Base-by-base conservation (phyloP, 805 yeast genomes). In the Ogataea pignaliae region DNA sequence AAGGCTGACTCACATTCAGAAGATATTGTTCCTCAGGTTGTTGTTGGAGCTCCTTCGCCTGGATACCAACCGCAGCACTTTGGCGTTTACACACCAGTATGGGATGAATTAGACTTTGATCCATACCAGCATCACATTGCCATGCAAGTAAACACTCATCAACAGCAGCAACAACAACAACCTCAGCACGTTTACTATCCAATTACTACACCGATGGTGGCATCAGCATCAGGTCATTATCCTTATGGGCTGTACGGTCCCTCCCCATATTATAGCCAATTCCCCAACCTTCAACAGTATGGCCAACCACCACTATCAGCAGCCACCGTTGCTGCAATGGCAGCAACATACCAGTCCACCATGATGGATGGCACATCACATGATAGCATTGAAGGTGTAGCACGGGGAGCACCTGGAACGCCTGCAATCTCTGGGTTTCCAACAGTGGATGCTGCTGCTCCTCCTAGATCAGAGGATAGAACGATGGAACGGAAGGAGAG, bases 241-340 rank as follows among this genome's bases (percentile, higher is more conserved):
- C 53, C 55, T 3, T 53, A 51, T 37, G 55, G 57, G 9, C 29
- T 53, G 17, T 47, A 50, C 31, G 51, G 54, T 10, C 51, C 53
- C 3, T 52, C 56, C n/a, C 54, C 57, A 9, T 52, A 48, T 18
- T 50, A 50, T 33, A 40, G 53, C 1, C 53, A 50, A 12, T 48
- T 47, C 35, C 51, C 54, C 3, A 35, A 46, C 2, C 18, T 48
- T 14, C 46, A 48, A n/a, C 26, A 21, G 26, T 41, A 32, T 29
- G 26, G 43, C n/a, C n/a, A n/a, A 28, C 54, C 46, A 34, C 53
- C 52, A n/a, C 39, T 39, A 2, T 46, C 50, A 2, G 34, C 43
- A 21, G 26, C 26, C 26, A 21, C n/a, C n/a, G n/a, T n/a, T n/a
- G n/a, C n/a, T n/a, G n/a, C n/a, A n/a, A n/a, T 21, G 4, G 26